Conservation (phyloP, 257 asterid species). For the Solanum megistacrolobum region DNA sequence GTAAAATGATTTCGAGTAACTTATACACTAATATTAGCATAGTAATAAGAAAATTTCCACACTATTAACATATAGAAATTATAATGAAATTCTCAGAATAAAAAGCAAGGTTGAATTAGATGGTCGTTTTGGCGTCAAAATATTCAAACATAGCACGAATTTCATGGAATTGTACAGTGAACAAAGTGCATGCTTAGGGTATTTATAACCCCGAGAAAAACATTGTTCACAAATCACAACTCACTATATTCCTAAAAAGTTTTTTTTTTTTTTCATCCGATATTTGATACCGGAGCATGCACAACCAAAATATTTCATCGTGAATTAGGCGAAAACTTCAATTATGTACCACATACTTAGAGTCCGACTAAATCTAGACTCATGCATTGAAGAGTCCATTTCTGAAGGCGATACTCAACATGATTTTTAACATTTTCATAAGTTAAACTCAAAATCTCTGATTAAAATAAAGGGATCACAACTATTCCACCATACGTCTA, state of each 20-base stretch:
- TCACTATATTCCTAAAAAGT: background rate
- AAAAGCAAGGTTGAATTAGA: background rate
- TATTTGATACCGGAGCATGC: accelerated
- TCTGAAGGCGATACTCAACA: background rate
- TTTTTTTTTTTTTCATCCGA: background rate
- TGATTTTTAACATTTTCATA: background rate
- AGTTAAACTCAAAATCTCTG: background rate
- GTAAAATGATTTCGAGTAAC: background rate
- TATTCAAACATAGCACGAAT: slow-evolving; percentile 3
- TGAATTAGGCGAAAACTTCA: background rate
- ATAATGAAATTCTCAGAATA: background rate
- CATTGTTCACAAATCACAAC: background rate
- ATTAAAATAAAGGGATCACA: background rate
- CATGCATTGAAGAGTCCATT: background rate
- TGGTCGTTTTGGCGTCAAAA: background rate
- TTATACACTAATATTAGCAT: background rate
- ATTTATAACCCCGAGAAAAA: background rate
- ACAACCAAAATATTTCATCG: background rate
- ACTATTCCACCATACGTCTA: accelerated
- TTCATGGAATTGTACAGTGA: background rate
- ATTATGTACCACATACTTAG: background rate
- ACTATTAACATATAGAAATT: background rate
- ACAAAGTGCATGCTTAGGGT: slow-evolving; percentile 3
- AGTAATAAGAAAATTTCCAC: background rate
- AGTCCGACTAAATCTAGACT: background rate